Evolutionary conservation across 345 rosid species (phyloP), one percentile per base, ranked within the genome.

Genomic region (Brassica cretica): DNA sequence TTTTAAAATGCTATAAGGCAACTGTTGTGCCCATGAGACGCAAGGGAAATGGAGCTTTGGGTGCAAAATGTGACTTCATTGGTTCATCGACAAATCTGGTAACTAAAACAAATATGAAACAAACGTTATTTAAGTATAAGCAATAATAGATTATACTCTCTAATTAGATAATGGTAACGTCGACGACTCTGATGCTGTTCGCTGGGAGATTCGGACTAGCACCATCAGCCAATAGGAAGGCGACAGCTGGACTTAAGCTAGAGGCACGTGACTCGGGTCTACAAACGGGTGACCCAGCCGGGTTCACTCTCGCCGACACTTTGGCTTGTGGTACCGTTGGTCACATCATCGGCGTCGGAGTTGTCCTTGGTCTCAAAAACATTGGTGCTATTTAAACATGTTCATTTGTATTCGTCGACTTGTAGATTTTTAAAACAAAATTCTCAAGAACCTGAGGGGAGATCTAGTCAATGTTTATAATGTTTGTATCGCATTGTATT

Each of bases 201-300:
- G 98, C 98, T 2, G 98, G 98, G 66, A 88, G 98, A 82, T 94
- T 92, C 68, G 98, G 98, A 75, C 67, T 94, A 59, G 98, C 98
- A 0, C 98, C 98, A 21, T 91, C 98, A 3, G 98, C 98, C 35
- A 94, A 94, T 88, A 80, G 98, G 86, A 94, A 90, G 76, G 87
- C 98, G 5, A 94, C 97, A 1, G 97, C 97, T 19, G 97, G 98
- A 74, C 80, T 94, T 75, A 94, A 84, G 88, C 84, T 91, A 5
- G 98, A 92, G 83, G 94, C 29, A 7, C 87, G 97, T 84, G 95
- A 92, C 44, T 91, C 97, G 0, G 97, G 98, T 1, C 81, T 94
- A 63, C 97, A 94, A 79, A 88, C 97, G 0, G 97, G 93, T 51
- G 98, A 91, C 83, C 98, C 97, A 0, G 95, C 98, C 11, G 97